Evolutionary conservation across 2,329 filamentous ascomycete genomes (phyloP).

Genomic region (Calonectria crousiana): DNA sequence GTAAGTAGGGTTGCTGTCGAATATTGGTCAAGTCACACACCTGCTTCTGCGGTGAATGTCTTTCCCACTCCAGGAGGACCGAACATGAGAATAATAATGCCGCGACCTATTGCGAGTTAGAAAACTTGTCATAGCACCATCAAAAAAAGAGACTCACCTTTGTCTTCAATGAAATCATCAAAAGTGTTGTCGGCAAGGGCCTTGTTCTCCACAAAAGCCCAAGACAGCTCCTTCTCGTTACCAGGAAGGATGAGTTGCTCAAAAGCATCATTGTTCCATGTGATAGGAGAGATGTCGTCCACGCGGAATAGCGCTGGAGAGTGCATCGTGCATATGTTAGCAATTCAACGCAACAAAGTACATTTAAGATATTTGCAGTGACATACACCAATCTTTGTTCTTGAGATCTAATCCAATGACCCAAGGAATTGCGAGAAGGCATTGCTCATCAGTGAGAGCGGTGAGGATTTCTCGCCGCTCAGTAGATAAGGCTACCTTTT

Average conservation of each 20-base stretch:
- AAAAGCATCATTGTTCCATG: slow-evolving; percentile 12
- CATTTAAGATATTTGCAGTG: background rate
- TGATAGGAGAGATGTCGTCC: background rate
- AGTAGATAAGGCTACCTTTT: background rate
- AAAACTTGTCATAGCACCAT: background rate
- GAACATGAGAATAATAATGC: slow-evolving; percentile 45
- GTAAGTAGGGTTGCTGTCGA: background rate
- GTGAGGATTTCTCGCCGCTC: background rate
- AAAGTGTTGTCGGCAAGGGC: background rate
- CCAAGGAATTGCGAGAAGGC: slow-evolving; percentile 11
- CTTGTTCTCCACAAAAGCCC: slow-evolving; percentile 15
- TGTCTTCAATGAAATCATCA: slow-evolving; percentile 20
- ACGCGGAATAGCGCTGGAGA: background rate
- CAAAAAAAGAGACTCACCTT: background rate
- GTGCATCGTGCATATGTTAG: background rate
- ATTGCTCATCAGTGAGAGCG: slow-evolving; percentile 5
- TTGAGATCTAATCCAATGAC: slow-evolving; percentile 13
- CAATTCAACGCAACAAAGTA: too few relatives aligned
- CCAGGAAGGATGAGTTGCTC: slow-evolving; percentile 7
- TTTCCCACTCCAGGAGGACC: slow-evolving; percentile 46
- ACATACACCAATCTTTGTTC: slow-evolving; percentile 18
- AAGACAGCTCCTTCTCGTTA: slow-evolving; percentile 7
- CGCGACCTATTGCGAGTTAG: slow-evolving; percentile 13
- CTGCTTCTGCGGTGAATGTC: slow-evolving; percentile 41
- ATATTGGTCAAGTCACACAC: slow-evolving; percentile 10